A percentile compares a stretch with the other conserved stretches of the same genome.
These are phyloP conservation scores for Phytopythium oedochilum DNA, from an alignment of 352 stramenopile species.

Conservation along the genomic window DNA sequence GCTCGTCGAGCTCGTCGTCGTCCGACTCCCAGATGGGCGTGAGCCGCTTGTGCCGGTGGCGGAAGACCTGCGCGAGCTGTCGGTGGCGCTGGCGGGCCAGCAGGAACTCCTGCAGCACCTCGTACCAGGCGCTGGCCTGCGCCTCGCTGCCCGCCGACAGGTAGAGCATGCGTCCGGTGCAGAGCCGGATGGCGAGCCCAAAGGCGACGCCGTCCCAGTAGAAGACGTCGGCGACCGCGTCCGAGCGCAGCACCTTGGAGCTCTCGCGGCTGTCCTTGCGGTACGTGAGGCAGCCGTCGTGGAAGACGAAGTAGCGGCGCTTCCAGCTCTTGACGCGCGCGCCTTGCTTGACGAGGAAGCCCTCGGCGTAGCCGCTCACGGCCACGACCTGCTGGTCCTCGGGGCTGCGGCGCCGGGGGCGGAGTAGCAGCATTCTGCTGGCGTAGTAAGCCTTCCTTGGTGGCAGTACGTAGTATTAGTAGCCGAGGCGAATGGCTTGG, in stretches of 20 bases:
- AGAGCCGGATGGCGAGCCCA: slow-evolving; percentile 43
- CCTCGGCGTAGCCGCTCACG: slow-evolving; percentile 62
- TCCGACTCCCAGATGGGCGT: slow-evolving; percentile 35
- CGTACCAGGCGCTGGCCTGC: slow-evolving; percentile 57
- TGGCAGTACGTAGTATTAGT: background rate
- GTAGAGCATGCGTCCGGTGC: slow-evolving; percentile 38
- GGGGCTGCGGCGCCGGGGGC: background rate
- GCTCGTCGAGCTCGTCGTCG: slow-evolving; percentile 11
- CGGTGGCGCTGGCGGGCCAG: slow-evolving; percentile 24
- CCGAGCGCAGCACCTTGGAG: slow-evolving; percentile 38
- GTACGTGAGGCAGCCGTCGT: slow-evolving; percentile 53
- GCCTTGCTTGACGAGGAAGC: slow-evolving; percentile 63
- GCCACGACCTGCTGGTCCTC: slow-evolving; percentile 34
- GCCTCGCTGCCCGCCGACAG: slow-evolving; percentile 45
- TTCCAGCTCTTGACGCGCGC: slow-evolving; percentile 75
- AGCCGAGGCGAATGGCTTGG: background rate
- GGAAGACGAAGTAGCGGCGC: slow-evolving; percentile 76
- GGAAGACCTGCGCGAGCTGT: slow-evolving; percentile 33
- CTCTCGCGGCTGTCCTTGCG: slow-evolving; percentile 52
- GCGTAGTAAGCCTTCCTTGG: too few species aligned
- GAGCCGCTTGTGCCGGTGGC: slow-evolving; percentile 34
- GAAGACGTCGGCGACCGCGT: slow-evolving; percentile 46
- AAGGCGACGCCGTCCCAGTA: slow-evolving; percentile 47
- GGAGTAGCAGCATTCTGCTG: background rate
- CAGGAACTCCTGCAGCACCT: slow-evolving; percentile 53